Evolutionary conservation across 1,284 basidiomycete genomes (phyloP).

Genomic region (Ustilago curta): DNA sequence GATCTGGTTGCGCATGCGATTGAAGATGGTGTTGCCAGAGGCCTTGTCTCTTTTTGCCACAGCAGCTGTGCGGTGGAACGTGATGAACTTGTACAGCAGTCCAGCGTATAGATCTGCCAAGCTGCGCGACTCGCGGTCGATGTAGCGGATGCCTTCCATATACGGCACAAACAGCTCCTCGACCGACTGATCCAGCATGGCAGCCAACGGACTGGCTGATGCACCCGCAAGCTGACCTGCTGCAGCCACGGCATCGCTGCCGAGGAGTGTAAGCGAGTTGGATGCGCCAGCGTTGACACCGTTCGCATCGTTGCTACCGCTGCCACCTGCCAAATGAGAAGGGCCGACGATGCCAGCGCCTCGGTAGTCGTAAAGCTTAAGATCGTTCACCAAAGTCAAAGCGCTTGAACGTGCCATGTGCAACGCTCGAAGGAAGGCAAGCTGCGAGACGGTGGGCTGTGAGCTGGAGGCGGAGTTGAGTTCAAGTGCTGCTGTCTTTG

Average conservation of each 20-base stretch:
- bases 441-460: conserved; percentile 54
- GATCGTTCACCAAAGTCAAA: conserved; percentile 85
- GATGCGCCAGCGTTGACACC: conserved; percentile 14
- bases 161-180: conserved; percentile 97
- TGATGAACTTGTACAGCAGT: conserved; percentile 81
- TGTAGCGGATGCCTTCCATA: conserved; percentile 85
- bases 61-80: conserved; percentile 77
- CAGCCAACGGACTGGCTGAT: conserved; percentile 63
- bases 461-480: conserved; percentile 14
- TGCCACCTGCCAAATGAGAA: conserved; percentile 20
- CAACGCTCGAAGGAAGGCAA: conserved; percentile 90
- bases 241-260: conserved; percentile 35
- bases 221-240: conserved; percentile 50
- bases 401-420: conserved; percentile 87
- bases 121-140: conserved; percentile 91
- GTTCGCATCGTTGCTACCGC: neutral
- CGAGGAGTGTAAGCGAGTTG: conserved; percentile 32
- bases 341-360: conserved; percentile 58
- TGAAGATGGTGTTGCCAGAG: conserved; percentile 78
- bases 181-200: conserved; percentile 92
- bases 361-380: conserved; percentile 88
- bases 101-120: conserved; percentile 84
- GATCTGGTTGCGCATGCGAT: conserved; percentile 91
- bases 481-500: conserved; percentile 38
- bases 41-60: conserved; percentile 30